phyloP scores from a whole-genome alignment of 768 basidiomycete species.

The Lentinula edodes region DNA sequence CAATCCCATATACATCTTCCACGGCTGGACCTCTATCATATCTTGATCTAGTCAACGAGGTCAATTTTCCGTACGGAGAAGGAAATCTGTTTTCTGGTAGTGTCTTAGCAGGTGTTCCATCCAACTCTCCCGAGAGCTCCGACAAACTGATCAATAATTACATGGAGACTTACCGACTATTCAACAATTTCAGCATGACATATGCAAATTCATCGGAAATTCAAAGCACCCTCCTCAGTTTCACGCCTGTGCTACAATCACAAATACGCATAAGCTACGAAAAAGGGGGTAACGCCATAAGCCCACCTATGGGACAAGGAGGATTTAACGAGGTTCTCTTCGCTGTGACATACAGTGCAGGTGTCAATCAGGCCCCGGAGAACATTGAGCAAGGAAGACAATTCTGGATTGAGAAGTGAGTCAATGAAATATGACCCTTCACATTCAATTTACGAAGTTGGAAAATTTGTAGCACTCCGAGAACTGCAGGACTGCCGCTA shows the following conservation, averaged over 20 bases:
- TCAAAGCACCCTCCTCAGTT: conserved; percentile 23
- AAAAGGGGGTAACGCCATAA: conserved; percentile 32
- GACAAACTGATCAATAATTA: conserved; percentile 14
- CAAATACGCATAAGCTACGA: conserved; percentile 27
- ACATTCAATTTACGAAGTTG: not conserved
- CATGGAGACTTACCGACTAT: conserved; percentile 25
- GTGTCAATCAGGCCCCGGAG: conserved; percentile 14
- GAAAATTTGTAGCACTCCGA: conserved; percentile 20
- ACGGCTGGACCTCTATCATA: conserved; percentile 29
- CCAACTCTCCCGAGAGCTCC: conserved; percentile 1
- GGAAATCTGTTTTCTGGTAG: conserved; percentile 32
- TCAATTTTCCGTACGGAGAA: conserved; percentile 20
- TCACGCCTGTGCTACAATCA: conserved; percentile 30
- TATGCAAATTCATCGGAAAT: conserved; percentile 16
- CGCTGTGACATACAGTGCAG: conserved; percentile 19
- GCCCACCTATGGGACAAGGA: conserved; percentile 19
- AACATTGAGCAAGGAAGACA: conserved; percentile 20
- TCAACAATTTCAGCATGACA: conserved; percentile 21
- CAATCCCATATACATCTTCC: conserved; percentile 25
- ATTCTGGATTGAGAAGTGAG: conserved; percentile 25
- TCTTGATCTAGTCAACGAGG: conserved; percentile 26
- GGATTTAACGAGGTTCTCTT: conserved; percentile 30
- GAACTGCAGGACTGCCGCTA: conserved; percentile 31
- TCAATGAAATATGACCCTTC: not conserved
- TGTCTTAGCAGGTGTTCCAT: conserved; percentile 17